phyloP scores from a whole-genome alignment of 257 asterid species.

The Lantana camara region DNA sequence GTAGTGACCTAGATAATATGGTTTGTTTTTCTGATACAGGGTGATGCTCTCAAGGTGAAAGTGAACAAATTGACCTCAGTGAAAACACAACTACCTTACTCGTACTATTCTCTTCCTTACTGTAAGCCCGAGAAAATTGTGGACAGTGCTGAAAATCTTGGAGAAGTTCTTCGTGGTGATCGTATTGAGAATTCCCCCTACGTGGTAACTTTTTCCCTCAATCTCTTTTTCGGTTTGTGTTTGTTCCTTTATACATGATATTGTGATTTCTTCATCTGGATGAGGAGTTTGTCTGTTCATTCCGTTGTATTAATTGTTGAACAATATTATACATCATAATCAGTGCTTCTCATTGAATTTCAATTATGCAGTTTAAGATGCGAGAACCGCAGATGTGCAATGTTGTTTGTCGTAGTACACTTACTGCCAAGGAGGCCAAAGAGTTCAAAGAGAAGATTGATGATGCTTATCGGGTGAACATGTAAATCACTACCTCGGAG shows the following conservation, averaged over 20 bases:
- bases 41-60: constrained; percentile 61
- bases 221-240: background rate
- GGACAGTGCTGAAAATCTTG: constrained; percentile 73
- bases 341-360: constrained; percentile 16
- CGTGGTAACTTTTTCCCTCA: constrained; percentile 37
- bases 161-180: constrained; percentile 81
- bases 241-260: background rate
- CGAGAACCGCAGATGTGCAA: constrained; percentile 64
- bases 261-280: background rate
- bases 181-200: constrained; percentile 75
- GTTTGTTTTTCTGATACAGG: constrained; percentile 39
- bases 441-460: constrained; percentile 59
- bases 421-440: constrained; percentile 53
- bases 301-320: background rate
- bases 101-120: constrained; percentile 62
- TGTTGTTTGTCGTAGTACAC: constrained; percentile 41
- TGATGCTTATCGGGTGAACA: constrained; percentile 62
- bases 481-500: constrained; percentile 33
- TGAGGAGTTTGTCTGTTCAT: background rate
- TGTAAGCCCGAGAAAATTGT: constrained; percentile 56
- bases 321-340: background rate
- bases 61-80: constrained; percentile 64
- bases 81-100: constrained; percentile 68
- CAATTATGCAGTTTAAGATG: constrained; percentile 56
- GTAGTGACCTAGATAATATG: background rate